phyloP scores from a whole-genome alignment of 2,329 filamentous ascomycete genomes.

The Dactylella cylindrospora region DNA sequence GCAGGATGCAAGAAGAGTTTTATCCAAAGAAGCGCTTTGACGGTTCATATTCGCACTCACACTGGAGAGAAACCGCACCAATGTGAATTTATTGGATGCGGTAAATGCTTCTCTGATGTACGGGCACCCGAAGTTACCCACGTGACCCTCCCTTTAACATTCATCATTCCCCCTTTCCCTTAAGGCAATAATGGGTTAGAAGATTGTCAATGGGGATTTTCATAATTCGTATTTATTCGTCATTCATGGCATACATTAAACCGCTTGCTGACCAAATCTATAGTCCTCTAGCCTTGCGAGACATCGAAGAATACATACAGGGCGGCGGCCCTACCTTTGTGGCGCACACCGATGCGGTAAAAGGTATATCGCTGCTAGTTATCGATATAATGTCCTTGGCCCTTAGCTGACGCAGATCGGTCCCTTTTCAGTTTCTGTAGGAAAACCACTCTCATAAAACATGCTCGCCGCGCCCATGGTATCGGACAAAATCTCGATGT shows the following conservation, averaged over 20 bases:
- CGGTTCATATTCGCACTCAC: slow-evolving; percentile 70
- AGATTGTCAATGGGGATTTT: neutral
- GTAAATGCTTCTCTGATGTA: slow-evolving; percentile 71
- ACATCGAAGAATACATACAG: slow-evolving; percentile 67
- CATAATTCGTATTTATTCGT: neutral
- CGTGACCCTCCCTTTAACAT: neutral
- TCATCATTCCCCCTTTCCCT: neutral
- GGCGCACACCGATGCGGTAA: slow-evolving; percentile 64
- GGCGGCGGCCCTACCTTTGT: slow-evolving; percentile 67
- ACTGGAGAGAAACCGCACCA: slow-evolving; percentile 72
- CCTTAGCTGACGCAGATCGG: slow-evolving; percentile 44
- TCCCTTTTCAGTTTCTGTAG: slow-evolving; percentile 63
- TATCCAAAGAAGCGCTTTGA: slow-evolving; percentile 69
- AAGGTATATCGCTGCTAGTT: no score
- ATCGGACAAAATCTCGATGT: slow-evolving; percentile 47
- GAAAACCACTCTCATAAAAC: slow-evolving; percentile 61
- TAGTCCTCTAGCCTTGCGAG: slow-evolving; percentile 67
- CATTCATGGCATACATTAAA: neutral
- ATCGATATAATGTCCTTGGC: neutral
- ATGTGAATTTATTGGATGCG: slow-evolving; percentile 66
- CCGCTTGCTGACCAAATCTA: slow-evolving; percentile 50
- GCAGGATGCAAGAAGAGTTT: slow-evolving; percentile 69
- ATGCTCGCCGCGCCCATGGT: slow-evolving; percentile 48
- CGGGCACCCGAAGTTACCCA: no score
- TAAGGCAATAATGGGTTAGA: neutral